Percentiles rank a stretch among this genome's conserved stretches.
These are phyloP conservation scores for Leishmania major DNA, from an alignment of 208 protist genomes.

Conservation along the genomic window DNA sequence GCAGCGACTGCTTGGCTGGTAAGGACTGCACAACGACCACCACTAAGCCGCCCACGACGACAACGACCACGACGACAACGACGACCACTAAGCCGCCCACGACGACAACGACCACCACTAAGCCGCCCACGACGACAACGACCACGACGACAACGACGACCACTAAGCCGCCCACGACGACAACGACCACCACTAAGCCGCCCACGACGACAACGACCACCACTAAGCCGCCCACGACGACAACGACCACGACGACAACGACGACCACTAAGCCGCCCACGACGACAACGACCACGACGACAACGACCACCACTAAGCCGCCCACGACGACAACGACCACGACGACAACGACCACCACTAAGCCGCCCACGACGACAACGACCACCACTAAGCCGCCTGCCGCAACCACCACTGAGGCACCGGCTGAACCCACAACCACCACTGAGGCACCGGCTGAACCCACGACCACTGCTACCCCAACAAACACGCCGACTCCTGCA, in stretches of 20 bases:
- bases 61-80: too few species aligned
- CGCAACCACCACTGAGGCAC: neutral
- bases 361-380: neutral
- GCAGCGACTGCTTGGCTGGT: neutral
- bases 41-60: too few species aligned
- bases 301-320: neutral
- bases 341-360: neutral
- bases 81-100: too few species aligned
- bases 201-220: neutral
- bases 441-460: neutral
- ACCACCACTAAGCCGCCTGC: too few species aligned
- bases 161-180: neutral
- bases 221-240: neutral
- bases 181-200: neutral
- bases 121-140: neutral
- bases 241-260: neutral
- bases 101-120: too few species aligned
- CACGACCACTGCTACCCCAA: too few species aligned
- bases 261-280: too few species aligned
- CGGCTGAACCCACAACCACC: neutral
- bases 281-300: neutral
- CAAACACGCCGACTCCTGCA: too few species aligned
- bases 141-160: neutral
- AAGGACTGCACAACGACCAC: too few species aligned
- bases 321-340: neutral